Evolutionary conservation across 2,329 filamentous ascomycete species (phyloP), one percentile per base, ranked within the genome.

Genomic region (Fusarium floridanum): DNA sequence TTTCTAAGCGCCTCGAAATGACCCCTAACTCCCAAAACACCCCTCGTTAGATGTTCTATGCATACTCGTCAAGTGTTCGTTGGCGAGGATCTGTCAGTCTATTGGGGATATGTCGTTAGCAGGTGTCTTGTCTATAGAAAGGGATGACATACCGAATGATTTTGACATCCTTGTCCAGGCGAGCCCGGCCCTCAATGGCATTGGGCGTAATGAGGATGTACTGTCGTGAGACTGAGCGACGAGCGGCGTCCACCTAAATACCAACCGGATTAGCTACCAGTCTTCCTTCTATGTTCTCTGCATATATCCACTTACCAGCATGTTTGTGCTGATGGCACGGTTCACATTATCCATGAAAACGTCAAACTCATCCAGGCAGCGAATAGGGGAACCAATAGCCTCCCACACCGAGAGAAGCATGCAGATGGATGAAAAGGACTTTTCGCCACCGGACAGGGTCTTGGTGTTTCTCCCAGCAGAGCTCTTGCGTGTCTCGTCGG

Each of bases 261-360:
- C 24, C 16, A 27, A 29, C 14, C 14, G 32, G 17, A 48, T 73
- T 66, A 75, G 67, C 39, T 50, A 12, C 37, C 32, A 14, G 20
- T 36, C 10, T 7, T 17, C 9, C 12, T 5, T 17, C 9, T 24
- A 9, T 36, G 12, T 48, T 34, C 43, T 39, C 11, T 17, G n/a
- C 39, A 11, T 37, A 48, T 32, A 17, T 36, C 2, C 50, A 88
- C 91, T 86, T 85, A 95, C 93, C 83, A 99, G 93, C 93, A 99
- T 95, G 73, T 94, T 93, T 78, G 97, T 98, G 81, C 94, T 97
- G 77, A 97, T 94, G 66, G 94, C 94, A 70, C 97, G 91, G 83
- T 99, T 99, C 68, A 98, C 94, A 76, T 93, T 95, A 83, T 99
- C 97, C 97, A 99, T 99, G 87, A 98, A 99, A 36, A 99, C 97